phyloP scores from a whole-genome alignment of 192 early-diverging fungal species.

The Radiomyces spectabilis region DNA sequence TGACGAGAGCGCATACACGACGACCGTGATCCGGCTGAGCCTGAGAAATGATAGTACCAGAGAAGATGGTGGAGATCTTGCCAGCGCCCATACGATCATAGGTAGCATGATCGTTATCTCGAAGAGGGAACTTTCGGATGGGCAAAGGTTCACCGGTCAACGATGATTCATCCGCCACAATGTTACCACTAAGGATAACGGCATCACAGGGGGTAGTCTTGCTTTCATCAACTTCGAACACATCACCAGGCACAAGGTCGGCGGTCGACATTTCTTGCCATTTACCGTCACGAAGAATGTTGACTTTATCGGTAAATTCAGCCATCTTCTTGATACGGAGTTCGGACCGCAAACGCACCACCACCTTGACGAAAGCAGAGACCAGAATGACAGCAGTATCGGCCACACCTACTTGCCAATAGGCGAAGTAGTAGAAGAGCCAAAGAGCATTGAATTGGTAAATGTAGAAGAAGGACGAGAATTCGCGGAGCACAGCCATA shows the following conservation, averaged over 20 bases:
- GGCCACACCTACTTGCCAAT: conserved; percentile 48
- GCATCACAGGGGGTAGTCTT: conserved; percentile 46
- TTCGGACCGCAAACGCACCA: conserved; percentile 44
- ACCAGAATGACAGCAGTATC: conserved; percentile 45
- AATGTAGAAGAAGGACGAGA: conserved; percentile 46
- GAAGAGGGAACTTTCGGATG: conserved; percentile 58
- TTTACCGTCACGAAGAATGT: conserved; percentile 44
- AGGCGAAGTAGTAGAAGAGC: conserved; percentile 46
- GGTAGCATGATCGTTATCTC: conserved; percentile 21
- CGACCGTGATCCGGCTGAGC: conserved; percentile 20
- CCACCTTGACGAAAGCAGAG: conserved; percentile 41
- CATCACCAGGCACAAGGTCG: conserved; percentile 68
- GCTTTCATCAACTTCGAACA: conserved; percentile 44
- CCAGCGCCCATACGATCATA: conserved; percentile 18
- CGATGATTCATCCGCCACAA: conserved; percentile 60
- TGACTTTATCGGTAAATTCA: conserved; percentile 38
- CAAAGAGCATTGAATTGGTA: conserved; percentile 47
- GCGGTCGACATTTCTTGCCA: conserved; percentile 44
- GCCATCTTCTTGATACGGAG: conserved; percentile 52
- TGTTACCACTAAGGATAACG: conserved; percentile 42
- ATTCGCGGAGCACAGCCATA: conserved; percentile 49
- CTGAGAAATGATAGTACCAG: conserved; percentile 54
- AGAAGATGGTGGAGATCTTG: conserved; percentile 47
- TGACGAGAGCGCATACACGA: conserved; percentile 42
- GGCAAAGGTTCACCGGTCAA: conserved; percentile 67